These are phyloP conservation scores for Stropharia rugosoannulata DNA, from an alignment of 768 basidiomycete species.

Conservation along the genomic window DNA sequence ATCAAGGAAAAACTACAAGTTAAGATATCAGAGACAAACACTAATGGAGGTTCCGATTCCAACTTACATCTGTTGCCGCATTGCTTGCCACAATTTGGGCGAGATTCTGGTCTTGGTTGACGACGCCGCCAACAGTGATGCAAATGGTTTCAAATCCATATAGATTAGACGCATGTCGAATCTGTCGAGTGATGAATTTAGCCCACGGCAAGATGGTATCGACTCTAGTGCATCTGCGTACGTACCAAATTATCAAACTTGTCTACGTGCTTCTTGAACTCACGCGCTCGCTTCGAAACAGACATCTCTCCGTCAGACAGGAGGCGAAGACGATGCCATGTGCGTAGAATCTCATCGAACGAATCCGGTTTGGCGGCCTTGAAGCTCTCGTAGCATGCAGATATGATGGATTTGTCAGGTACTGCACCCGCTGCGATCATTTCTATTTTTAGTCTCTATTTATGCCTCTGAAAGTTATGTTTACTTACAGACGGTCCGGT, in stretches of 20 bases:
- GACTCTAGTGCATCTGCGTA: too few relatives aligned
- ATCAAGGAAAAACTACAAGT: not conserved
- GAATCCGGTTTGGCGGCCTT: not conserved
- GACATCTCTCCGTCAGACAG: not conserved
- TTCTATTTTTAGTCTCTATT: not conserved
- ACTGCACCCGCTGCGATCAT: not conserved
- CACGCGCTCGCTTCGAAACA: not conserved
- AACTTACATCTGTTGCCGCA: not conserved
- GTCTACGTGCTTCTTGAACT: not conserved
- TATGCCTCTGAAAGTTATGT: not conserved
- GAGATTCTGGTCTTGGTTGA: slow-evolving; percentile 5
- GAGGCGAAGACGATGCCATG: not conserved
- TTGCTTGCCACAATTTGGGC: not conserved
- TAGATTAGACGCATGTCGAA: not conserved
- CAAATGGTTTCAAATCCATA: not conserved
- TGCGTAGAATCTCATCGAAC: not conserved
- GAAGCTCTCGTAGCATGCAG: not conserved
- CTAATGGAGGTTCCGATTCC: not conserved
- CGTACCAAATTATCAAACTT: not conserved
- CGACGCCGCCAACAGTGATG: not conserved
- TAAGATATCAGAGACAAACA: not conserved
- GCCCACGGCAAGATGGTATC: not conserved
- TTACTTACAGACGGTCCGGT: not conserved
- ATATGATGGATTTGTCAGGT: not conserved
- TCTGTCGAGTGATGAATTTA: not conserved